phyloP scores from a whole-genome alignment of 1,284 basidiomycete genomes.

The Ganoderma multipileum region DNA sequence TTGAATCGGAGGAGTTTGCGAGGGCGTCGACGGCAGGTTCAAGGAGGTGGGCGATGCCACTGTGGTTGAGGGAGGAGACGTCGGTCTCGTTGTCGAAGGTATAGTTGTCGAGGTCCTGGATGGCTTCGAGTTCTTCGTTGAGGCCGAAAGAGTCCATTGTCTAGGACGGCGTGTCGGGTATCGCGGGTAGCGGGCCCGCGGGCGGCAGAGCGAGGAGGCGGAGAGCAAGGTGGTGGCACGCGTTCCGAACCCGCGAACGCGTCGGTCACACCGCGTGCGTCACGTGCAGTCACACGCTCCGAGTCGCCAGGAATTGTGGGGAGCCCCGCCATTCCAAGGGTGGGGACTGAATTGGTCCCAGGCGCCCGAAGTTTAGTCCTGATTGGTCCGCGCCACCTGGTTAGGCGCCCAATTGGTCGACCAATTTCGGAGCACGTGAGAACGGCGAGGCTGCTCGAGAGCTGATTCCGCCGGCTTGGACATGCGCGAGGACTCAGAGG shows the following conservation, averaged over 20 bases:
- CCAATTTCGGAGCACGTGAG: too few relatives aligned
- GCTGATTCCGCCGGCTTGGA: too few relatives aligned
- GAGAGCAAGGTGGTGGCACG: background rate
- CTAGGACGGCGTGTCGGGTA: background rate
- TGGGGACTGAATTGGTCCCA: too few relatives aligned
- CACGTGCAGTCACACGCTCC: constrained; percentile 8
- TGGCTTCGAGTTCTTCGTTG: constrained; percentile 74
- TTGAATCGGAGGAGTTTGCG: constrained; percentile 73
- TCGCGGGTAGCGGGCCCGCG: background rate
- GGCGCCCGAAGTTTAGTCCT: too few relatives aligned
- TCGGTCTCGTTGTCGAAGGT: constrained; percentile 72
- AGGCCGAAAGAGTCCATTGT: constrained; percentile 64
- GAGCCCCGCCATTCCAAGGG: too few relatives aligned
- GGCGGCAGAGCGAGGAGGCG: background rate
- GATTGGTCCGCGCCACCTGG: too few relatives aligned
- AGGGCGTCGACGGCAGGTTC: constrained; percentile 81
- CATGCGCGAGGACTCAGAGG: too few relatives aligned
- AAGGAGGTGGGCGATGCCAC: constrained; percentile 50
- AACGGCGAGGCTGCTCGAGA: too few relatives aligned
- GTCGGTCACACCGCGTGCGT: constrained; percentile 33
- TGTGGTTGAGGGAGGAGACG: constrained; percentile 53
- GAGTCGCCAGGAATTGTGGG: background rate
- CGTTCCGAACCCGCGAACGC: constrained; percentile 25
- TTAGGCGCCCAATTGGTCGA: too few relatives aligned
- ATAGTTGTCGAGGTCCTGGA: constrained; percentile 66